Percentiles rank a stretch among this genome's conserved stretches.
These are phyloP conservation scores for Anisodus acutangulus DNA, from an alignment of 257 asterid species.

Conservation along the genomic window DNA sequence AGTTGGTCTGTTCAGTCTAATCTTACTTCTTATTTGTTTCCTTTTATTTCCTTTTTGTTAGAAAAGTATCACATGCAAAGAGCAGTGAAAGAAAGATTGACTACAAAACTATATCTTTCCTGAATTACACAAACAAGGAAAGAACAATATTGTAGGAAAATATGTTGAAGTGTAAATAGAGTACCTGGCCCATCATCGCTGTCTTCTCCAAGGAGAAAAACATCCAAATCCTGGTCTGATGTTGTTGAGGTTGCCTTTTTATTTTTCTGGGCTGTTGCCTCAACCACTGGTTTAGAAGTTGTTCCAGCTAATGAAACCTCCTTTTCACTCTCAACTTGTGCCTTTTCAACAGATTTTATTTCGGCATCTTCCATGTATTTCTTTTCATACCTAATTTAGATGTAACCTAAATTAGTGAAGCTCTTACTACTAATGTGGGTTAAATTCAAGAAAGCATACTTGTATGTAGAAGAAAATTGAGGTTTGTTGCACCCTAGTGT, in stretches of 20 bases:
- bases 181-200: conserved; percentile 92
- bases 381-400: conserved; percentile 68
- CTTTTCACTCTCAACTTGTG: conserved; percentile 51
- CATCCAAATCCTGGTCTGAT: conserved; percentile 95
- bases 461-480: not conserved
- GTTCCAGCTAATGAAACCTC: conserved; percentile 55
- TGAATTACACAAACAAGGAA: conserved; percentile 1
- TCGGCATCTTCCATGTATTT: conserved; percentile 62
- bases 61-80: not conserved
- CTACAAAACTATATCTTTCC: not conserved
- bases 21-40: not conserved
- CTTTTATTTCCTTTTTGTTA: not conserved
- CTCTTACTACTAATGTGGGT: not conserved
- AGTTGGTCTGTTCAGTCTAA: conserved; percentile 8
- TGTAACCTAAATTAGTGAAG: conserved; percentile 16
- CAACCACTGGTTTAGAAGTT: conserved; percentile 49
- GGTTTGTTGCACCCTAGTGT: not conserved
- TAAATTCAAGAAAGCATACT: not conserved
- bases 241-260: conserved; percentile 52
- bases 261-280: conserved; percentile 48
- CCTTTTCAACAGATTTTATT: conserved; percentile 59
- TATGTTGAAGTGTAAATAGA: conserved; percentile 24
- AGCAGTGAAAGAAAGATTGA: not conserved
- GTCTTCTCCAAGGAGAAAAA: conserved; percentile 94
- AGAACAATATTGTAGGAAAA: not conserved